phyloP scores from a whole-genome alignment of 331 rosid genomes.

The Prunus yedoensis region DNA sequence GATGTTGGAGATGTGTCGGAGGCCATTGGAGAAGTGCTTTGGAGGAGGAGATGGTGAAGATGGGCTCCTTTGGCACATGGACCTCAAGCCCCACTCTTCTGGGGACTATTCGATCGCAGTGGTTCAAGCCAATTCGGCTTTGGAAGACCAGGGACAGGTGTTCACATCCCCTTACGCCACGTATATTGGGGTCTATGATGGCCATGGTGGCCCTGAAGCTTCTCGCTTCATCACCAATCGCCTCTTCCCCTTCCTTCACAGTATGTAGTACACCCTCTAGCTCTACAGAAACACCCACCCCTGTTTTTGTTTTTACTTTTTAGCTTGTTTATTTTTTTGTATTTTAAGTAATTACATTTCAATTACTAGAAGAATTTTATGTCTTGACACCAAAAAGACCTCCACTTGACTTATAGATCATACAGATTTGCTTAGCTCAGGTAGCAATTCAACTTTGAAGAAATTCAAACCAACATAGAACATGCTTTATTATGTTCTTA shows the following conservation, averaged over 20 bases:
- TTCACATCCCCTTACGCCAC: slow-evolving; percentile 65
- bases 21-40: slow-evolving; percentile 58
- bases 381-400: neutral
- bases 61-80: slow-evolving; percentile 68
- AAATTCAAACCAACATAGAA: neutral
- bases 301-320: neutral
- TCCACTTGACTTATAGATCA: slow-evolving; percentile 2
- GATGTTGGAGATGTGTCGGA: slow-evolving; percentile 57
- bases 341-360: neutral
- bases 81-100: slow-evolving; percentile 52
- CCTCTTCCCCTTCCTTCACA: slow-evolving; percentile 59
- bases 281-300: neutral
- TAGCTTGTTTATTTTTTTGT: neutral
- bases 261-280: slow-evolving; percentile 32
- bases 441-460: neutral
- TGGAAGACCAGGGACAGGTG: slow-evolving; percentile 84
- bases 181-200: slow-evolving; percentile 73
- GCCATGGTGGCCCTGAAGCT: slow-evolving; percentile 88
- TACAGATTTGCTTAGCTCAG: neutral
- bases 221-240: slow-evolving; percentile 61
- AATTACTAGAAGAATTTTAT: neutral
- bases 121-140: slow-evolving; percentile 69
- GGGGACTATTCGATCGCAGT: slow-evolving; percentile 79
- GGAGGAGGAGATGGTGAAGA: slow-evolving; percentile 46
- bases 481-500: neutral